Evolutionary conservation across 2,329 filamentous ascomycete genomes (phyloP).

Genomic region (Nannizziopsis arthrosporioides): DNA sequence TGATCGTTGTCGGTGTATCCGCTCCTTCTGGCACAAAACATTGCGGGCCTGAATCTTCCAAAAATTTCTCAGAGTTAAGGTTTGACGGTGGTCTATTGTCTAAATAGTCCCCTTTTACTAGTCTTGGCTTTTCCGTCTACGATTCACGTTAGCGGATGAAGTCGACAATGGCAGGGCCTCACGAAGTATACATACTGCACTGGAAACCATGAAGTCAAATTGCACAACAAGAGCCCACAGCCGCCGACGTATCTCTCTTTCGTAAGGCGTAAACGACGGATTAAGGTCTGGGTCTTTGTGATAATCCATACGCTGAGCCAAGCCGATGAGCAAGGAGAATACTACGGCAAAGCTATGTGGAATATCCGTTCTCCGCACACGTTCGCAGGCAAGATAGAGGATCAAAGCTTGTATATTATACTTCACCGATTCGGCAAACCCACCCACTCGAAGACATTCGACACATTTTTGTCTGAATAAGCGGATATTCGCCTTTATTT

Average conservation of each 20-base stretch:
- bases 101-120: conserved; percentile 28
- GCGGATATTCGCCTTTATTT: background rate
- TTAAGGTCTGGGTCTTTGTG: conserved; percentile 33
- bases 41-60: conserved; percentile 22
- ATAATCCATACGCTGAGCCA: conserved; percentile 32
- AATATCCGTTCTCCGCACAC: conserved; percentile 18
- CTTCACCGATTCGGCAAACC: conserved; percentile 21
- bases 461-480: conserved; percentile 14
- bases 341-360: conserved; percentile 21
- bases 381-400: conserved; percentile 17
- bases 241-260: conserved; percentile 29
- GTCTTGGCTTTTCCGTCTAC: conserved; percentile 27
- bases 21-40: conserved; percentile 23
- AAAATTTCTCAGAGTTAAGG: conserved; percentile 32
- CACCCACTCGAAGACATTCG: conserved; percentile 23
- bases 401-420: conserved; percentile 22
- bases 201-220: conserved; percentile 30
- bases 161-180: background rate
- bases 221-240: conserved; percentile 27
- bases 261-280: conserved; percentile 25
- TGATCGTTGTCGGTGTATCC: conserved; percentile 19
- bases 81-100: conserved; percentile 33
- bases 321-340: conserved; percentile 21
- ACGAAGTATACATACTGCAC: conserved; percentile 19
- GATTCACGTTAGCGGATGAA: background rate